These are phyloP conservation scores for Sporothrix globosa DNA, from an alignment of 2,329 filamentous ascomycete genomes.

Conservation along the genomic window DNA sequence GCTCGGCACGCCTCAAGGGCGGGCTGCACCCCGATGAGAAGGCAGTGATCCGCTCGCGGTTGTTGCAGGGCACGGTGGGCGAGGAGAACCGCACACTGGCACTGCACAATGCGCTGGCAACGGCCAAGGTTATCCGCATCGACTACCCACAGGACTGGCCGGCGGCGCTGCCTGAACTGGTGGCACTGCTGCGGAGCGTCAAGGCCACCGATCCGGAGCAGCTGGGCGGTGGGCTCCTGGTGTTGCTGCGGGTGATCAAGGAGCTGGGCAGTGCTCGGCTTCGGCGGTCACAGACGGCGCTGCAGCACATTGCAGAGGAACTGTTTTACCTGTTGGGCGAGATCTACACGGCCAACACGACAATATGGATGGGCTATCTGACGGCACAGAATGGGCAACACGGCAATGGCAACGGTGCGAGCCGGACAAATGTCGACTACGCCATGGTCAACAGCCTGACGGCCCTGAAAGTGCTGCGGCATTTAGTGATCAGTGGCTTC, in stretches of 20 bases:
- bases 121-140: constrained; percentile 84
- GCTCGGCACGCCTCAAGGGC: constrained; percentile 59
- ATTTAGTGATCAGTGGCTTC: constrained; percentile 79
- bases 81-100: constrained; percentile 77
- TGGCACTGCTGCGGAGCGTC: constrained; percentile 65
- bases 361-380: constrained; percentile 67
- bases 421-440: constrained; percentile 55
- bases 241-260: constrained; percentile 85
- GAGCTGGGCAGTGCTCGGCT: constrained; percentile 82
- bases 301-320: constrained; percentile 80
- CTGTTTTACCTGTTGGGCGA: constrained; percentile 77
- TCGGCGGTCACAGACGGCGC: constrained; percentile 70
- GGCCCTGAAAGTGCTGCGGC: constrained; percentile 76
- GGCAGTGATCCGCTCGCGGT: constrained; percentile 69
- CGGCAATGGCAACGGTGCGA: constrained; percentile 45
- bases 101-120: constrained; percentile 82
- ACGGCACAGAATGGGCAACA: constrained; percentile 43
- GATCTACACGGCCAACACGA: constrained; percentile 76
- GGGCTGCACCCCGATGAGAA: constrained; percentile 77
- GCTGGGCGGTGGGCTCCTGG: constrained; percentile 71
- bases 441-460: constrained; percentile 77
- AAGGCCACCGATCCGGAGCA: constrained; percentile 63
- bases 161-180: constrained; percentile 62
- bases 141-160: constrained; percentile 90
- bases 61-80: constrained; percentile 75